phyloP scores from a whole-genome alignment of 768 basidiomycete genomes.

The Boletus barrowsii region DNA sequence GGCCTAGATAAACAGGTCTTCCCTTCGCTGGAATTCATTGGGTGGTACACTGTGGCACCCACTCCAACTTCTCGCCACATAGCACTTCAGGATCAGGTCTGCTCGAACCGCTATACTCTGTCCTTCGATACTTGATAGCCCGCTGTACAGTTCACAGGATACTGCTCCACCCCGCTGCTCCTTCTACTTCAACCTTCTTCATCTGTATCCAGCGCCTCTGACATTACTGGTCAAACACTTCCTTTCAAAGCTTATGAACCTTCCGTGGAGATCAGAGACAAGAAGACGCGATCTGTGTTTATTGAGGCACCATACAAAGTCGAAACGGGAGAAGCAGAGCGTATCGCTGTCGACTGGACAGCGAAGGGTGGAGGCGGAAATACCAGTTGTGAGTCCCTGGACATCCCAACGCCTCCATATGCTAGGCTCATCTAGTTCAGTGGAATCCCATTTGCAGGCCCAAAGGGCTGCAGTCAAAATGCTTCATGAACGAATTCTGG shows the following conservation, averaged over 20 bases:
- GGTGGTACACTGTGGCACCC: slow-evolving; percentile 93
- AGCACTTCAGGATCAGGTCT: slow-evolving; percentile 80
- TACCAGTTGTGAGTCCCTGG: slow-evolving; percentile 61
- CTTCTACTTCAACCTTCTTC: slow-evolving; percentile 66
- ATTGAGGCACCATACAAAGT: slow-evolving; percentile 85
- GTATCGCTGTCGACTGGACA: slow-evolving; percentile 97
- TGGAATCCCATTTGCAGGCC: slow-evolving; percentile 86
- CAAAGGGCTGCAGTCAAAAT: slow-evolving; percentile 95
- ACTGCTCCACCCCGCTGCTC: slow-evolving; percentile 87
- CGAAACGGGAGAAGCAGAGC: slow-evolving; percentile 97
- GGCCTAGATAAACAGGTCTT: slow-evolving; percentile 93
- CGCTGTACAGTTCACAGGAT: slow-evolving; percentile 64
- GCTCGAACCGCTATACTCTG: background rate
- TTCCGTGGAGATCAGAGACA: slow-evolving; percentile 79
- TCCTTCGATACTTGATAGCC: background rate
- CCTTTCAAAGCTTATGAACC: slow-evolving; percentile 95
- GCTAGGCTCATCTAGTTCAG: slow-evolving; percentile 39
- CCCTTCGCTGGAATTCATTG: slow-evolving; percentile 94
- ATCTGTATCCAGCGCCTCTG: slow-evolving; percentile 41
- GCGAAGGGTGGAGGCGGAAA: slow-evolving; percentile 82
- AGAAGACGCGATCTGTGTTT: slow-evolving; percentile 73
- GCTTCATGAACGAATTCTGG: slow-evolving; percentile 86
- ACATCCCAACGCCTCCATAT: background rate
- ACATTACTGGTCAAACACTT: slow-evolving; percentile 67
- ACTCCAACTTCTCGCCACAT: slow-evolving; percentile 74